A percentile compares a stretch with the other conserved stretches of the same genome.
Evolutionary conservation across 1,139 yeast genomes (phyloP).

Genomic region (Saccharomyces hybrid): DNA sequence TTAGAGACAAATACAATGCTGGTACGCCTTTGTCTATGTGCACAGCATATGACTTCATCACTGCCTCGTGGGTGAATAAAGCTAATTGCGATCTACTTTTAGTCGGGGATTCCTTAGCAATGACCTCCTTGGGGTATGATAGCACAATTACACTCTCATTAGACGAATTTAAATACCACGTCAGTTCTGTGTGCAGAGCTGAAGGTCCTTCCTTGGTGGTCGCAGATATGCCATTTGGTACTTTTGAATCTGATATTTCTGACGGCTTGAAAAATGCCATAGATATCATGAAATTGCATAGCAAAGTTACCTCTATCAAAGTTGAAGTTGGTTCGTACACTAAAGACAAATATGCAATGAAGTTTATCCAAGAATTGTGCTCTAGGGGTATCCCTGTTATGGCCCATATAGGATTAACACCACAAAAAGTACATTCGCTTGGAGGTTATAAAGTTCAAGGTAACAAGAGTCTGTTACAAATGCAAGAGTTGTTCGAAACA

Average conservation of each 20-base stretch:
- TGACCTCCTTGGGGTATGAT: constrained; percentile 79
- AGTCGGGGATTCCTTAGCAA: constrained; percentile 88
- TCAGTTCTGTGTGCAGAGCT: constrained; percentile 70
- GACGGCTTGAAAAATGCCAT: constrained; percentile 64
- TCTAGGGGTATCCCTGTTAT: constrained; percentile 76
- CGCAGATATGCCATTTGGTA: constrained; percentile 89
- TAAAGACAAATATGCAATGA: constrained; percentile 26
- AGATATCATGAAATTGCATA: constrained; percentile 51
- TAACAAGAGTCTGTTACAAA: constrained; percentile 43
- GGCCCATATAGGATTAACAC: constrained; percentile 90
- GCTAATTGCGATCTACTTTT: constrained; percentile 65
- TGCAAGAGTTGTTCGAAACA: constrained; percentile 54
- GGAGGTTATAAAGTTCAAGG: constrained; percentile 93
- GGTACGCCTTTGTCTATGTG: constrained; percentile 48
- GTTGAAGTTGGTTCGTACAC: constrained; percentile 79
- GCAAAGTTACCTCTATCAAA: constrained; percentile 69
- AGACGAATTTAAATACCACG: constrained; percentile 67
- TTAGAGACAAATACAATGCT: constrained; percentile 16
- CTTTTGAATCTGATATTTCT: constrained; percentile 57
- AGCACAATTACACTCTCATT: constrained; percentile 68
- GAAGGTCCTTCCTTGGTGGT: constrained; percentile 55
- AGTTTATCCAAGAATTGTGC: constrained; percentile 20
- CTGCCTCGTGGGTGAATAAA: constrained; percentile 63
- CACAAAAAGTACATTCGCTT: constrained; percentile 69
- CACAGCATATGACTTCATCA: constrained; percentile 83